Evolutionary conservation across 345 rosid genomes (phyloP), one percentile per base, ranked within the genome.

Genomic region (Mangifera indica): DNA sequence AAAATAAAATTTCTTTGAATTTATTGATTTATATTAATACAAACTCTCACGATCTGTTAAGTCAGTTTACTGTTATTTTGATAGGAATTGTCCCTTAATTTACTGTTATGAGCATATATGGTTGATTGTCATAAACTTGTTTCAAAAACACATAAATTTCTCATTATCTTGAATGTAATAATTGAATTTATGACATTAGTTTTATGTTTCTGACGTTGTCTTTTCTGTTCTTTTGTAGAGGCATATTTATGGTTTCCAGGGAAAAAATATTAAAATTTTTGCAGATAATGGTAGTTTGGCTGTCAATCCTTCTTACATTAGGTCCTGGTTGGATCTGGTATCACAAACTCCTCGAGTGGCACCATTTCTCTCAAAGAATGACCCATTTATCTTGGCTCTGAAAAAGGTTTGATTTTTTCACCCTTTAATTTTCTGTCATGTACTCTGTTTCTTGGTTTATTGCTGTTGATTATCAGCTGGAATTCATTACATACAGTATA

Each of bases 261-360:
- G 97, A 62, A 89, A 95, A 85, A 88, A 81, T 69, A 77, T 86
- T 32, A 78, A 86, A 75, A 86, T 91, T 29, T 92, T 95, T 85
- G 90, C 91, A 3, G 97, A 95, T 63, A 82, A 83, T 58, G 86
- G 93, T 78, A 92, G 97, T 82, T 85, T 92, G 83, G 91, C 94
- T 72, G 89, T 92, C 48, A 89, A 84, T 77, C 94, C 94, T 29
- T 84, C 85, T 71, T 92, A 92, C 70, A 70, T 95, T 54, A 70
- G 76, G 67, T 87, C 93, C 69, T 95, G 97, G 99, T 81, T 91
- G 84, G 91, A 87, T 82, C 84, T 95, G 61, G 80, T 95, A 83
- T 92, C 97, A 77, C 87, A 56, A 77, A 92, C 96, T 60, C 97
- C 98, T 81, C 92, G 98, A 68, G 96, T 95, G 76, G 98, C 96